phyloP scores from a whole-genome alignment of 371 early-diverging fungal species.

The Mortierella polycephala region DNA sequence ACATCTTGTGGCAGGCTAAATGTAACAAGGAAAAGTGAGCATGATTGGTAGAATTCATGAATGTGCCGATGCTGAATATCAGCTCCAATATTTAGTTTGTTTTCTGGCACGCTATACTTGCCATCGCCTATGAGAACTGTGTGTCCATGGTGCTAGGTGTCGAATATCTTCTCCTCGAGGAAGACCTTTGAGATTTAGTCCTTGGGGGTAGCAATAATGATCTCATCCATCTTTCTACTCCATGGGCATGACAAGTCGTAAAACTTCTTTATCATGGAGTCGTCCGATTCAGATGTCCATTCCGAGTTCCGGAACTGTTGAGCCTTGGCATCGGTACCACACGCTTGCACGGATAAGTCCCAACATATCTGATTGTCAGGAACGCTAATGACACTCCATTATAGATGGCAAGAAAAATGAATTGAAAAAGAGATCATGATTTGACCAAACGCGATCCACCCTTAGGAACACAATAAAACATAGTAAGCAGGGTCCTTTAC shows the following conservation, averaged over 20 bases:
- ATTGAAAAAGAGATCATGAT: neutral
- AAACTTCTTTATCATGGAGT: slow-evolving; percentile 15
- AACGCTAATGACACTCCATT: slow-evolving; percentile 21
- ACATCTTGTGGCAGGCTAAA: slow-evolving; percentile 27
- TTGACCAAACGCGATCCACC: no score
- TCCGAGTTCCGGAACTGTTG: slow-evolving; percentile 37
- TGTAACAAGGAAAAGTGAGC: neutral
- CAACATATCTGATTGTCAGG: slow-evolving; percentile 26
- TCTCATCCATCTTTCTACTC: slow-evolving; percentile 30
- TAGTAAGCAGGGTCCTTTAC: neutral
- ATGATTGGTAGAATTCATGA: no score
- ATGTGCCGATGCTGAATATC: no score
- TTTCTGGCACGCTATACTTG: no score
- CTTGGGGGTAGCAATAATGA: slow-evolving; percentile 33
- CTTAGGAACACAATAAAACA: neutral
- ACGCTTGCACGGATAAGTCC: slow-evolving; percentile 16
- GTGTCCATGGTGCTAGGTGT: slow-evolving; percentile 25
- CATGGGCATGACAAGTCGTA: slow-evolving; percentile 10
- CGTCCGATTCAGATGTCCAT: slow-evolving; percentile 23
- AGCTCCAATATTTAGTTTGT: neutral
- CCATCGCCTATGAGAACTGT: slow-evolving; percentile 32
- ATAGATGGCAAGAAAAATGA: neutral
- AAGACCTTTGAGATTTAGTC: slow-evolving; percentile 23
- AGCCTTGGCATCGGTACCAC: slow-evolving; percentile 6
- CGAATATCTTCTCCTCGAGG: slow-evolving; percentile 35